Conservation (phyloP, 768 basidiomycete species). For the Podaxis sp. region DNA sequence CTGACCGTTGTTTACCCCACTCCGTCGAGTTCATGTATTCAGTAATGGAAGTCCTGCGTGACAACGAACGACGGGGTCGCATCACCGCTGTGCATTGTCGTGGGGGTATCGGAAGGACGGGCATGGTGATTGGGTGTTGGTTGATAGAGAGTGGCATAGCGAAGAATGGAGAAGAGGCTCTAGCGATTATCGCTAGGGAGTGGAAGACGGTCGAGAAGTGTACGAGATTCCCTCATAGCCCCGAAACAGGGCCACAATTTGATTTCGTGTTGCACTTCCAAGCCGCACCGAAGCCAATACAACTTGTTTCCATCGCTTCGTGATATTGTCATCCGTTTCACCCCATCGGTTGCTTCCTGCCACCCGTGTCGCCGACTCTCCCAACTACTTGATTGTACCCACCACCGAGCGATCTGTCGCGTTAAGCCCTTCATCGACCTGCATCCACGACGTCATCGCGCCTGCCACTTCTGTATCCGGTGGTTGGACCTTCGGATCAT, state of each 20-base stretch:
- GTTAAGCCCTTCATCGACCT: not conserved
- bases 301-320: conserved; percentile 2
- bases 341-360: not conserved
- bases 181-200: conserved; percentile 60
- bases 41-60: conserved; percentile 57
- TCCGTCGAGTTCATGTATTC: conserved; percentile 55
- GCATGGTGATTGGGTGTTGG: conserved; percentile 68
- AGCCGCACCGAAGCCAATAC: conserved; percentile 12
- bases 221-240: conserved; percentile 70
- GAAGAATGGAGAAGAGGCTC: conserved; percentile 60
- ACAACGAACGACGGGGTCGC: conserved; percentile 57
- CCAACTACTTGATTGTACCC: not conserved
- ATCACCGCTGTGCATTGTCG: conserved; percentile 77
- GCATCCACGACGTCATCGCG: not conserved
- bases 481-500: not conserved
- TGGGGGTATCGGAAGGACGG: conserved; percentile 75
- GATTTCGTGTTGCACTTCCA: conserved; percentile 69
- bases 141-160: conserved; percentile 66
- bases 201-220: conserved; percentile 81
- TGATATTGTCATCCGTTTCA: not conserved
- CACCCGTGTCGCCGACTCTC: not conserved
- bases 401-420: not conserved
- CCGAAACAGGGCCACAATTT: conserved; percentile 77
- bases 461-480: not conserved
- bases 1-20: conserved; percentile 65